These are phyloP conservation scores for Apiotrichum akiyoshidainum DNA, from an alignment of 1,284 basidiomycete species.

Conservation along the genomic window DNA sequence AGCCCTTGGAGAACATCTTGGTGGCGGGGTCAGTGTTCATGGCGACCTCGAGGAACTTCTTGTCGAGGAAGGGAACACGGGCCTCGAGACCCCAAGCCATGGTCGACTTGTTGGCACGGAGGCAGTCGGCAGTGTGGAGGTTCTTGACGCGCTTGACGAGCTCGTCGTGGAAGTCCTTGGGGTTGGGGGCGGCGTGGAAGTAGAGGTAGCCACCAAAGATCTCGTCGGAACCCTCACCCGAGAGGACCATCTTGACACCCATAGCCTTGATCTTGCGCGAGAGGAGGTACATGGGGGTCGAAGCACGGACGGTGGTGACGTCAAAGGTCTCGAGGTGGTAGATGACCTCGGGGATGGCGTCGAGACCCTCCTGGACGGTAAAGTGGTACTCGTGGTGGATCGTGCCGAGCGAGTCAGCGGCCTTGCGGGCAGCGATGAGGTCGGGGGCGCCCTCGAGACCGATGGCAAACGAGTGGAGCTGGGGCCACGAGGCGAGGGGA, in stretches of 20 bases:
- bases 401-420: conserved; percentile 89
- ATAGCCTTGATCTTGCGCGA: conserved; percentile 99
- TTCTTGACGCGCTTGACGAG: conserved; percentile 94
- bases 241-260: conserved; percentile 99
- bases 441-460: conserved; percentile 95
- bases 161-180: conserved; percentile 90
- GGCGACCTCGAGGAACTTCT: conserved; percentile 86
- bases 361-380: conserved; percentile 96
- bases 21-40: conserved; percentile 87
- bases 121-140: conserved; percentile 94
- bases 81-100: conserved; percentile 99
- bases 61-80: conserved; percentile 98
- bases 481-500: conserved; percentile 86
- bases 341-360: conserved; percentile 96
- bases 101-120: conserved; percentile 96
- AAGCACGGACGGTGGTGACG: conserved; percentile 96
- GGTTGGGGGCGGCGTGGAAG: conserved; percentile 96
- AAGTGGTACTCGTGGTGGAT: conserved; percentile 98
- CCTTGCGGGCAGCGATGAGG: conserved; percentile 88
- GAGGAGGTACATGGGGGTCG: conserved; percentile 79
- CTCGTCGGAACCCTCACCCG: conserved; percentile 97
- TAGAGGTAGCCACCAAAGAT: conserved; percentile 98
- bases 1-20: conserved; percentile 88
- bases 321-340: conserved; percentile 99
- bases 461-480: conserved; percentile 96